Evolutionary conservation across 2,329 filamentous ascomycete species (phyloP), one percentile per base, ranked within the genome.

Genomic region (Aspergillus viridinutans): DNA sequence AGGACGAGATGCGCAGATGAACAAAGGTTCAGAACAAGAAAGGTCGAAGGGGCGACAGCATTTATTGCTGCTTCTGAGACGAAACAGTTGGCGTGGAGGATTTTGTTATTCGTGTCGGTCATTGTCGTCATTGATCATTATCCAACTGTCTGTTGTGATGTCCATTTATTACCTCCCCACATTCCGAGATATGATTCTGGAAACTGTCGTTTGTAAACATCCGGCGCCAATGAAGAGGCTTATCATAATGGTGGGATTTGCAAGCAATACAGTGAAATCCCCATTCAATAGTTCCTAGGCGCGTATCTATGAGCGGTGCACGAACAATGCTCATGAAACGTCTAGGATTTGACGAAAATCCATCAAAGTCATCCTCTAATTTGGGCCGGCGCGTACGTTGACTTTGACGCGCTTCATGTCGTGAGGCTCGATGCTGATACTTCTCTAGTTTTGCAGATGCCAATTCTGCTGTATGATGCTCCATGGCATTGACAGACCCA

Each of bases 301-400:
- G 43, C 23, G 8, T 7, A 49, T 49, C 29, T 6, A 63, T 43
- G 48, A 45, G 60, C 20, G 59, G 57, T 25, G 58, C 59, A 29
- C 55, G 59, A 25, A 64, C 49, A 47, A 64, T 57, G 20, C 56
- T 57, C 58, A 63, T 58, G 49, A 58, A 63, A 29, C 61, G 53
- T 45, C 35, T 58, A 3, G 61, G 59, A 52, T 61, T 61, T 32
- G 53, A 58, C 20, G 14, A 55, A 14, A 28, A 43, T 21, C 52
- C 55, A 55, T 63, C 61, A 35, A 60, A 60, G 2, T 29, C 17
- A 58, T 59, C 54, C n/a, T 54, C 52, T 28, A 10, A 49, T 35
- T 53, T 53, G n/a, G 57, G 57, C 35, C 10, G 53, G n/a, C 59
- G 59, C 40, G 50, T 49, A 23, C 45, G 42, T 42, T 53, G 25